phyloP scores from a whole-genome alignment of 495 filamentous ascomycete species.

The Hypoxylon crocopeplum region DNA sequence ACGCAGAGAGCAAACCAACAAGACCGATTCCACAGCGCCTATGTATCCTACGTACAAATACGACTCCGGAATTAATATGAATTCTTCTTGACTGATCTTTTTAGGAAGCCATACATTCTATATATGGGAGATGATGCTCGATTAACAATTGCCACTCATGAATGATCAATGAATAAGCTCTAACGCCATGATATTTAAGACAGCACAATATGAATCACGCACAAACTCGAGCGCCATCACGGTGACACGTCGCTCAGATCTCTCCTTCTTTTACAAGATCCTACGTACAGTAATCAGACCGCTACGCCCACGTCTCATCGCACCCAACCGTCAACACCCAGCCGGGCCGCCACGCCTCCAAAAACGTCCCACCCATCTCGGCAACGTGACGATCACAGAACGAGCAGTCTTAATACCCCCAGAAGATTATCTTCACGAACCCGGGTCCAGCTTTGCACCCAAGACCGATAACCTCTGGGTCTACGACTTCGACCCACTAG shows the following conservation, averaged over 20 bases:
- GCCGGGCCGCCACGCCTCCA: constrained; percentile 27
- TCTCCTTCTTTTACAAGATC: neutral
- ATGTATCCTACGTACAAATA: no score
- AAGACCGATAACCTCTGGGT: neutral
- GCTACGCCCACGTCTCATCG: neutral
- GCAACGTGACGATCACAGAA: constrained; percentile 36
- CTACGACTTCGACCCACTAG: neutral
- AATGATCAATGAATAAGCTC: no score
- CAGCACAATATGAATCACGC: no score
- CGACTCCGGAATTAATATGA: no score
- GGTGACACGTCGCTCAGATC: neutral
- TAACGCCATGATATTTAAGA: no score
- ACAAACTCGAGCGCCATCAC: neutral
- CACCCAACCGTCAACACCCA: constrained; percentile 4
- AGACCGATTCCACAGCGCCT: no score
- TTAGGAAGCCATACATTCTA: no score
- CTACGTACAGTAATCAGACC: neutral
- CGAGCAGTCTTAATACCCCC: constrained; percentile 36
- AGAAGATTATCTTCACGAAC: neutral
- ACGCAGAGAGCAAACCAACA: no score
- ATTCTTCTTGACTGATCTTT: no score
- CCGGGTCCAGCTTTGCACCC: constrained; percentile 37
- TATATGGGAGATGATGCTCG: no score
- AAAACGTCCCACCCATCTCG: constrained; percentile 19
- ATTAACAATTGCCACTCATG: no score